These are phyloP conservation scores for Hypocrella siamensis DNA, from an alignment of 2,329 filamentous ascomycete genomes.

Conservation along the genomic window DNA sequence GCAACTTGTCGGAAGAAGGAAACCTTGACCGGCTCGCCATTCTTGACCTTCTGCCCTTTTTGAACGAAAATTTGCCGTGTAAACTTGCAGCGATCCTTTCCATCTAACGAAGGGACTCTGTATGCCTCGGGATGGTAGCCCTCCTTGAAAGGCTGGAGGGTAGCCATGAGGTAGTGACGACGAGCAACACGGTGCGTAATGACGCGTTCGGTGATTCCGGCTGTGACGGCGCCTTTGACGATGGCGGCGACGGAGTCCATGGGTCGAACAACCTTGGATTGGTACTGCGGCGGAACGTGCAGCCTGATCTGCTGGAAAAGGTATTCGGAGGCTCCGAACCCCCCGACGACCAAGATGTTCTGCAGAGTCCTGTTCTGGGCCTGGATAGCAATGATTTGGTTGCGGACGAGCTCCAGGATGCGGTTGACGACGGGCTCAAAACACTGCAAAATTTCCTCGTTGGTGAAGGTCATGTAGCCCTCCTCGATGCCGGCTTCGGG, in stretches of 20 bases:
- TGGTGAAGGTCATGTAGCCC: constrained; percentile 99
- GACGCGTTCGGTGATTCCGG: constrained; percentile 92
- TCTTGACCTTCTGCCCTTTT: constrained; percentile 97
- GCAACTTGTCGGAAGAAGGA: constrained; percentile 97
- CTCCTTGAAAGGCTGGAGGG: constrained; percentile 95
- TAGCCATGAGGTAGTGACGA: constrained; percentile 98
- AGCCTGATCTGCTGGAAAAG: constrained; percentile 99
- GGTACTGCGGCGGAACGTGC: constrained; percentile 94
- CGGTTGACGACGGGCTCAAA: constrained; percentile 97
- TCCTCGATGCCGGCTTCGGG: constrained; percentile 96
- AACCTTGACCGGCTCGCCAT: constrained; percentile 96
- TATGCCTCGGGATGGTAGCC: constrained; percentile 97
- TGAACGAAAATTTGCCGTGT: constrained; percentile 97
- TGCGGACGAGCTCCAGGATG: constrained; percentile 87
- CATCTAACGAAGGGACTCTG: constrained; percentile 88
- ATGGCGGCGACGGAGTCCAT: constrained; percentile 99
- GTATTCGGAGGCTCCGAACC: constrained; percentile 96
- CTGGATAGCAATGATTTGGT: constrained; percentile 98
- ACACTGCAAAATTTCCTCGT: constrained; percentile 97
- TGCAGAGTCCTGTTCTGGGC: constrained; percentile 88
- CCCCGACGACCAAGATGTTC: constrained; percentile 94
- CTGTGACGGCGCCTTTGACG: constrained; percentile 94
- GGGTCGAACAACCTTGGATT: constrained; percentile 91
- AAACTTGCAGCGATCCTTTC: constrained; percentile 97
- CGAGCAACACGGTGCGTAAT: constrained; percentile 94